Conservation (phyloP, 305 asterid species). For the Ajuga reptans region DNA sequence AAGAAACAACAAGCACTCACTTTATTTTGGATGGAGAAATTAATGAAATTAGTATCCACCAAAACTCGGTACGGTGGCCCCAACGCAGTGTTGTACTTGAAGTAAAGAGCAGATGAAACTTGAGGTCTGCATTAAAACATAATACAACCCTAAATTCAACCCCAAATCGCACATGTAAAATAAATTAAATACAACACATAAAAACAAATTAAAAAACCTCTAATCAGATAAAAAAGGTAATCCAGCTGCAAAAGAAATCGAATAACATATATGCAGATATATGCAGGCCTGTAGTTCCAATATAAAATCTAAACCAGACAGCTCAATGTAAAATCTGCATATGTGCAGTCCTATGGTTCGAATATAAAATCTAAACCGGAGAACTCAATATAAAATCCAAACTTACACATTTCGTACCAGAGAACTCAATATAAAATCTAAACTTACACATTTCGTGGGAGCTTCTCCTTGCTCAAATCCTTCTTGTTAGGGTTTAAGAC, state of each 20-base stretch:
- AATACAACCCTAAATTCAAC: slow-evolving; percentile 18
- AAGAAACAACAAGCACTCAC: slow-evolving; percentile 36
- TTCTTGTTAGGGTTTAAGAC: slow-evolving; percentile 81
- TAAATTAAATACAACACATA: neutral
- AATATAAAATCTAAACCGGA: too few relatives aligned
- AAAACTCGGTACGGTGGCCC: slow-evolving; percentile 90
- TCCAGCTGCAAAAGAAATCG: too few relatives aligned
- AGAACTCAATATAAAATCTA: too few relatives aligned
- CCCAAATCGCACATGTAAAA: neutral
- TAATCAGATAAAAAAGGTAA: too few relatives aligned
- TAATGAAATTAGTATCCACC: slow-evolving; percentile 95
- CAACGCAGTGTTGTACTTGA: slow-evolving; percentile 76
- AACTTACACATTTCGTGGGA: slow-evolving; percentile 84
- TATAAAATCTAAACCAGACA: too few relatives aligned
- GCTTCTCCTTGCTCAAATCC: slow-evolving; percentile 67
- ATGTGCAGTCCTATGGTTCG: too few relatives aligned
- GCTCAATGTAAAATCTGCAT: too few relatives aligned
- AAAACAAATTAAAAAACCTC: neutral
- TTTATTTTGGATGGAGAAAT: slow-evolving; percentile 92
- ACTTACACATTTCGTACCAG: too few relatives aligned
- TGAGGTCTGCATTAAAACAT: slow-evolving; percentile 55
- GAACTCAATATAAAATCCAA: too few relatives aligned
- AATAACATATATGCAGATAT: too few relatives aligned
- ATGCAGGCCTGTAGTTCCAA: too few relatives aligned
- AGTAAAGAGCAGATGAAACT: slow-evolving; percentile 80